phyloP scores from a whole-genome alignment of 2,329 filamentous ascomycete species.

The Penicillium verrucosum region DNA sequence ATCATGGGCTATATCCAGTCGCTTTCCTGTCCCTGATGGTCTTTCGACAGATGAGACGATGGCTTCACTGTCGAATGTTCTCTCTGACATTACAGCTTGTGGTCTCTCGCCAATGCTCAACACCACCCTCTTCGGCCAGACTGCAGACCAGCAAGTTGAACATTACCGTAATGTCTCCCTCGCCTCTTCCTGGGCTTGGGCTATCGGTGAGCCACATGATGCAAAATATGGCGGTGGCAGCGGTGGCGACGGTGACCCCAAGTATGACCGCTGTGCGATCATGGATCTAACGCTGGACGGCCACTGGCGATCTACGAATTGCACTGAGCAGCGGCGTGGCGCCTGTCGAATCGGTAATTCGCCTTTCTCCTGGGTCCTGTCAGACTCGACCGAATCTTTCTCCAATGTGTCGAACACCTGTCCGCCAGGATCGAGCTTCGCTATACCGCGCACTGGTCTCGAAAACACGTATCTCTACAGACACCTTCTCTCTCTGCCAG shows the following conservation, averaged over 20 bases:
- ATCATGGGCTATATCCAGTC: conserved; percentile 50
- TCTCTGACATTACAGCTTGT: conserved; percentile 50
- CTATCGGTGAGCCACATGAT: conserved; percentile 53
- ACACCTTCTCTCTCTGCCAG: conserved; percentile 34
- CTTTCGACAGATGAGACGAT: conserved; percentile 28
- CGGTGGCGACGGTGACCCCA: conserved; percentile 18
- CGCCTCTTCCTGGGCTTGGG: conserved; percentile 60
- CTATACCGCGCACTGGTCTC: conserved; percentile 58
- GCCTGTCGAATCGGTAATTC: conserved; percentile 55
- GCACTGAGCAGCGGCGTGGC: conserved; percentile 49
- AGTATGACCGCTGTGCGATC: conserved; percentile 55
- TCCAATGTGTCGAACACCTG: conserved; percentile 48
- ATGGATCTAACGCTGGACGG: conserved; percentile 49
- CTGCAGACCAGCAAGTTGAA: conserved; percentile 47
- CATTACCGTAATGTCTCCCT: conserved; percentile 52
- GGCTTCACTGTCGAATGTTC: conserved; percentile 32
- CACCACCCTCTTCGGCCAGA: conserved; percentile 50
- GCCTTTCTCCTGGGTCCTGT: conserved; percentile 60
- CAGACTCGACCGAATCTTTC: conserved; percentile 43
- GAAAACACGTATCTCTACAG: conserved; percentile 60
- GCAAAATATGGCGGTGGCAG: conserved; percentile 29
- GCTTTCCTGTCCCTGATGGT: conserved; percentile 28
- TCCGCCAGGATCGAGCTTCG: conserved; percentile 49
- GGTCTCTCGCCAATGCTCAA: conserved; percentile 62
- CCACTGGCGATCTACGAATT: conserved; percentile 59